phyloP scores from a whole-genome alignment of 2,329 filamentous ascomycete genomes.

The Pseudopyricularia cyperi region DNA sequence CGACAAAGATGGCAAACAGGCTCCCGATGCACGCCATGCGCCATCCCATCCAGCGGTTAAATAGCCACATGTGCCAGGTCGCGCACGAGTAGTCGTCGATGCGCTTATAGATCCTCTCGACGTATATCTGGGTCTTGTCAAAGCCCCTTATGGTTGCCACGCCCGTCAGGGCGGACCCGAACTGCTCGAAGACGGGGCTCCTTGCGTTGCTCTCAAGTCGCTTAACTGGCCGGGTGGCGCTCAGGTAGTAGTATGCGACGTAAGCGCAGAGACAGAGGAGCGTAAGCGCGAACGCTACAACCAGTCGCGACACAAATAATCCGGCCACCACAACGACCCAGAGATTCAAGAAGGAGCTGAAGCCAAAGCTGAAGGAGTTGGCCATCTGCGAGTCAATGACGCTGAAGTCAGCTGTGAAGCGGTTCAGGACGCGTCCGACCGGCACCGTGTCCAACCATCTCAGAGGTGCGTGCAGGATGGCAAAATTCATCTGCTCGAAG shows the following conservation, averaged over 20 bases:
- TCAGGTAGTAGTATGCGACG: conserved; percentile 49
- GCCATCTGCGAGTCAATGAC: conserved; percentile 57
- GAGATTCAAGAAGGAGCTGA: conserved; percentile 47
- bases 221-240: conserved; percentile 63
- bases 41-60: conserved; percentile 67
- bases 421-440: conserved; percentile 62
- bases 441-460: conserved; percentile 73
- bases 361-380: conserved; percentile 46
- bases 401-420: conserved; percentile 67
- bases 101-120: conserved; percentile 54
- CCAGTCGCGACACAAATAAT: conserved; percentile 52
- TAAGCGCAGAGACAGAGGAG: conserved; percentile 45
- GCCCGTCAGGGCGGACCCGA: conserved; percentile 58
- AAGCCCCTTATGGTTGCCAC: conserved; percentile 67
- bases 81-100: conserved; percentile 57
- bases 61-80: conserved; percentile 55
- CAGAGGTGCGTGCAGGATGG: conserved; percentile 59
- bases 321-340: conserved; percentile 54
- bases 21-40: conserved; percentile 59
- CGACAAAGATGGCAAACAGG: conserved; percentile 52
- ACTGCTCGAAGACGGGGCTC: conserved; percentile 70
- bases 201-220: conserved; percentile 65
- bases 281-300: conserved; percentile 47
- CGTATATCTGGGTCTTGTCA: conserved; percentile 52
- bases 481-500: conserved; percentile 53